Evolutionary conservation across 139 green algal species (phyloP).

Genomic region (Chlamydomonas schloesseri): DNA sequence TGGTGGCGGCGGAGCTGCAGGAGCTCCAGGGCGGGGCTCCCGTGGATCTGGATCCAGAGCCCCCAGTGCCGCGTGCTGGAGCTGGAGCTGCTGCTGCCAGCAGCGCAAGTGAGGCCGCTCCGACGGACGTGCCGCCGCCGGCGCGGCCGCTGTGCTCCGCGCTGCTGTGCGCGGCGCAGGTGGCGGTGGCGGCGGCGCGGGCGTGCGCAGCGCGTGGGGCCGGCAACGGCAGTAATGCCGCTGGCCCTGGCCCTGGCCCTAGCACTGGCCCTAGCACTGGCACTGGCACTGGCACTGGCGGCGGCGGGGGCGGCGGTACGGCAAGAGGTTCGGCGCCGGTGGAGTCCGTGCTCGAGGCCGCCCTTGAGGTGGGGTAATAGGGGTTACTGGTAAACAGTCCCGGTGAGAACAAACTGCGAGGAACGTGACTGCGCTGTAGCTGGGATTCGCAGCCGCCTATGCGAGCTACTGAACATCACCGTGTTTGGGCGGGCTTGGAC

Average conservation of each 20-base stretch:
- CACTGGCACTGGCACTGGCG: too few species aligned
- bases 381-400: too few species aligned
- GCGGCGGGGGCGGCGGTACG: background rate
- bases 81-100: background rate
- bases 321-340: background rate
- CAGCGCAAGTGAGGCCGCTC: background rate
- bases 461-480: too few species aligned
- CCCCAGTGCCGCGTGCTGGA: background rate
- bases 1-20: conserved; percentile 45
- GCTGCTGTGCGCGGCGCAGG: background rate
- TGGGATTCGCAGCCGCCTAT: too few species aligned
- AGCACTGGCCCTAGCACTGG: too few species aligned
- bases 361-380: conserved; percentile 41
- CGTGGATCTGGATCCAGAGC: background rate
- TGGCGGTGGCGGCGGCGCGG: background rate
- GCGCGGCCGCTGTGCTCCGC: background rate
- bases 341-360: conserved; percentile 34
- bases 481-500: too few species aligned
- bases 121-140: background rate
- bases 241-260: background rate
- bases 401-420: too few species aligned
- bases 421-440: too few species aligned
- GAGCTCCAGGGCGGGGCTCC: background rate
- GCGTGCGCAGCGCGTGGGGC: background rate
- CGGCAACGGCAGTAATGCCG: background rate